Conservation (phyloP, 352 stramenopile species). For the Globisporangium uncinulatum region DNA sequence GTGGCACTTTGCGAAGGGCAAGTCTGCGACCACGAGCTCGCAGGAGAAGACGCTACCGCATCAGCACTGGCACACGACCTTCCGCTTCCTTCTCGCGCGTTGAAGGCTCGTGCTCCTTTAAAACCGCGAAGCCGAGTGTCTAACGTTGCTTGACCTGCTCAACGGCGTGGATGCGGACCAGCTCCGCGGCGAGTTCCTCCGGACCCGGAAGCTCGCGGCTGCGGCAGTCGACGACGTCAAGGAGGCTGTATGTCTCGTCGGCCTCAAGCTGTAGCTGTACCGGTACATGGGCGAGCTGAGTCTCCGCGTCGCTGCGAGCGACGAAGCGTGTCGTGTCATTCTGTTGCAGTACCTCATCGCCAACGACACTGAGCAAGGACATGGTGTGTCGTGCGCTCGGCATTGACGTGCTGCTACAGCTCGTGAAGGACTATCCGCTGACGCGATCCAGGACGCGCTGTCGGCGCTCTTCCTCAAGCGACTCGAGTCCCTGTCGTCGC, state of each 20-base stretch:
- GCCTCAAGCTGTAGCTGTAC: constrained; percentile 77
- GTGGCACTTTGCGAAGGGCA: constrained; percentile 59
- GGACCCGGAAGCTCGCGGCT: constrained; percentile 56
- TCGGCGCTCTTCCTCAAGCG: constrained; percentile 55
- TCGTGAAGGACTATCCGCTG: constrained; percentile 59
- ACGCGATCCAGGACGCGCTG: constrained; percentile 51
- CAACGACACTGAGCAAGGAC: constrained; percentile 70
- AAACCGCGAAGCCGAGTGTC: constrained; percentile 67
- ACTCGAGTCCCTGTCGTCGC: constrained; percentile 69
- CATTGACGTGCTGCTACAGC: constrained; percentile 65
- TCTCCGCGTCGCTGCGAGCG: constrained; percentile 50
- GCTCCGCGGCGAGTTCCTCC: constrained; percentile 41
- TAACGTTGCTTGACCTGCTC: constrained; percentile 57
- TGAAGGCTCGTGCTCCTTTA: constrained; percentile 67
- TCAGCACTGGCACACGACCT: constrained; percentile 44
- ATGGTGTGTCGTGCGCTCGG: constrained; percentile 54
- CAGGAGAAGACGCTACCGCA: constrained; percentile 45
- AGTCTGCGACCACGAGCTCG: constrained; percentile 17
- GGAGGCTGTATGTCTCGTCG: constrained; percentile 52
- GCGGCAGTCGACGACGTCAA: constrained; percentile 76
- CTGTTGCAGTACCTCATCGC: constrained; percentile 62
- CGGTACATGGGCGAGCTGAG: constrained; percentile 66
- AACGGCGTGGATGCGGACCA: constrained; percentile 41
- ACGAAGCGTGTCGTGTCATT: constrained; percentile 38
- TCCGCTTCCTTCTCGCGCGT: constrained; percentile 59